Evolutionary conservation across 306 rosid species (phyloP).

Genomic region (Citrullus amarus): DNA sequence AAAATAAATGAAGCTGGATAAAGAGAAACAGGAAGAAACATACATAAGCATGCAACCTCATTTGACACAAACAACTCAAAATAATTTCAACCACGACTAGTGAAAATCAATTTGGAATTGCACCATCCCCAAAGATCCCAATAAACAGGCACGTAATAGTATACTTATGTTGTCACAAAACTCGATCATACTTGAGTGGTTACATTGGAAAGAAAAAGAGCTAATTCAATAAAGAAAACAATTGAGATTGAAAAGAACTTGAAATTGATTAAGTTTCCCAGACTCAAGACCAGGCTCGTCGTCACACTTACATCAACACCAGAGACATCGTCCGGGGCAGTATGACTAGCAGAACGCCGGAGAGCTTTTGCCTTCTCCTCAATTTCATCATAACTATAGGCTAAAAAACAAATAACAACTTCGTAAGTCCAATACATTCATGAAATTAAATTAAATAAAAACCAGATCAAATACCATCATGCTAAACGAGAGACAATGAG

Average conservation of each 20-base stretch:
- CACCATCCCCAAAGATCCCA: background rate
- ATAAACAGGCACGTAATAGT: background rate
- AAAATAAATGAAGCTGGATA: background rate
- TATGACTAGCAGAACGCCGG: slow-evolving; percentile 30
- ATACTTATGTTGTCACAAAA: background rate
- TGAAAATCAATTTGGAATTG: background rate
- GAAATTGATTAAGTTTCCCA: too few relatives aligned
- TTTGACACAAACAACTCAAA: background rate
- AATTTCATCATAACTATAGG: slow-evolving; percentile 49
- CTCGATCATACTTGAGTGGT: background rate
- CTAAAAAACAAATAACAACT: slow-evolving; percentile 26
- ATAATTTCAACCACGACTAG: background rate
- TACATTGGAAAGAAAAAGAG: background rate
- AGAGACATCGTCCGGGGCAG: slow-evolving; percentile 34
- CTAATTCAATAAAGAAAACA: background rate
- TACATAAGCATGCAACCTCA: background rate
- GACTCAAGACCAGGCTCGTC: background rate
- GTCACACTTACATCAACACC: slow-evolving; percentile 40
- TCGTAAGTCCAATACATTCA: background rate
- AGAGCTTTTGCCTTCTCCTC: slow-evolving; percentile 53
- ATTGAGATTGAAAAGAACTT: background rate
- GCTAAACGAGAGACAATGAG: background rate
- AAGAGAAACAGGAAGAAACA: background rate
- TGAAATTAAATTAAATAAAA: background rate
- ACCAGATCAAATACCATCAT: background rate